Percentiles rank a stretch among this genome's conserved stretches.
Evolutionary conservation across 139 green algal species (phyloP).

Genomic region (Picochlorum sp.): DNA sequence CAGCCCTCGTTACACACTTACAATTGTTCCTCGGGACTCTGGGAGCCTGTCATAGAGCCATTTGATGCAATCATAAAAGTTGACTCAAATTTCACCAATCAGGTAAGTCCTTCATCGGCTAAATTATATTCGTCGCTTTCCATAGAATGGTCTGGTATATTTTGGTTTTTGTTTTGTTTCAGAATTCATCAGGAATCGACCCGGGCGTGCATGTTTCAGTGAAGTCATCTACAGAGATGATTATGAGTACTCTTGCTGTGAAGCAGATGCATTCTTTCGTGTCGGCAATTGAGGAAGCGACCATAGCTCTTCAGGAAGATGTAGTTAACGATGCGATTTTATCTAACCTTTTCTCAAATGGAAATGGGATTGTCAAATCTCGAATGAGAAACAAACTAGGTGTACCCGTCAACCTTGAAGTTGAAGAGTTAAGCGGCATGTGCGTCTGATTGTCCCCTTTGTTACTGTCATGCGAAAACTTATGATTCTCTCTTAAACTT

Average conservation of each 20-base stretch:
- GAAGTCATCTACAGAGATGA: conserved; percentile 38
- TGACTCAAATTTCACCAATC: conserved; percentile 32
- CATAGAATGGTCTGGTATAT: neutral
- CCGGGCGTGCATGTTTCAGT: conserved; percentile 36
- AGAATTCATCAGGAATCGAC: conserved; percentile 27
- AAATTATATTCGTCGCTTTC: too few relatives aligned
- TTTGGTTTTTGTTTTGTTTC: conserved; percentile 9
- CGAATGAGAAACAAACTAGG: too few relatives aligned
- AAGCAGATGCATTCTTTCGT: conserved; percentile 34
- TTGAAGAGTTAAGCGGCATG: too few relatives aligned
- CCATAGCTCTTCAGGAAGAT: neutral
- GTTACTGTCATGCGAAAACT: too few relatives aligned
- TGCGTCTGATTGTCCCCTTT: too few relatives aligned
- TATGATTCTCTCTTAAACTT: too few relatives aligned
- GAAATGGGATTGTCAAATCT: too few relatives aligned
- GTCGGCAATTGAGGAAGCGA: conserved; percentile 14
- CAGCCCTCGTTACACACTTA: conserved; percentile 47
- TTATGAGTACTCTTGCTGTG: conserved; percentile 47
- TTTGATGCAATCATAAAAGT: conserved; percentile 59
- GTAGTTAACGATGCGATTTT: neutral
- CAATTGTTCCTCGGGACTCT: conserved; percentile 43
- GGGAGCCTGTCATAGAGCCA: conserved; percentile 84
- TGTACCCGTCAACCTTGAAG: too few relatives aligned
- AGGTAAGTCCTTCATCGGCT: conserved; percentile 1
- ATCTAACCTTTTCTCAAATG: too few relatives aligned